Evolutionary conservation across 2,329 filamentous ascomycete species (phyloP).

Genomic region (Verticillium nubilum): DNA sequence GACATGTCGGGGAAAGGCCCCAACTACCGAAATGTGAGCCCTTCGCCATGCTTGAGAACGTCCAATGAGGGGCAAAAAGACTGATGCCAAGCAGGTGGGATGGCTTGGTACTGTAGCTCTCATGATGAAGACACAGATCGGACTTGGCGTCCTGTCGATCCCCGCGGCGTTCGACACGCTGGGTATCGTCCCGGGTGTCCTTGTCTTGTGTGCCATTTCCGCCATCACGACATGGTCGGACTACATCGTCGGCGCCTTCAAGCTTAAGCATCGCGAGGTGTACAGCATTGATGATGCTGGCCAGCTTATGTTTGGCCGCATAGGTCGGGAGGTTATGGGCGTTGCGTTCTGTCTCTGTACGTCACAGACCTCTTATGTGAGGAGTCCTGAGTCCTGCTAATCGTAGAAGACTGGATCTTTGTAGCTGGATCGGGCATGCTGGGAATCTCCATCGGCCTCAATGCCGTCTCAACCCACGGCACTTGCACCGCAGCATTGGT

Average conservation of each 20-base stretch:
- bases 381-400: neutral
- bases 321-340: conserved; percentile 36
- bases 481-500: conserved; percentile 34
- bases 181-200: conserved; percentile 42
- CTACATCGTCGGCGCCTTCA: conserved; percentile 45
- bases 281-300: conserved; percentile 49
- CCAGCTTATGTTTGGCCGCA: conserved; percentile 38
- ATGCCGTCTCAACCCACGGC: conserved; percentile 31
- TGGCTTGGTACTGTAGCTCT: conserved; percentile 36
- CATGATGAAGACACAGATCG: conserved; percentile 41
- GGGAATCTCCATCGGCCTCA: conserved; percentile 33
- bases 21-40: conserved; percentile 23
- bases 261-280: conserved; percentile 40
- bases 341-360: conserved; percentile 27
- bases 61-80: neutral
- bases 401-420: conserved; percentile 17
- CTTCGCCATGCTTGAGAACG: neutral
- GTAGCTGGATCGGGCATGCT: conserved; percentile 33
- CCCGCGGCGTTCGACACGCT: conserved; percentile 37
- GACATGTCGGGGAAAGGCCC: conserved; percentile 21
- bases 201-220: conserved; percentile 32
- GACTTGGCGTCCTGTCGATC: conserved; percentile 43
- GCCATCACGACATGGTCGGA: conserved; percentile 41
- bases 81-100: conserved; percentile 23
- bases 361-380: neutral